Percentiles rank a stretch among this genome's conserved stretches.
Evolutionary conservation across 169 alveolate genomes (phyloP).

Genomic region (Cardiosporidium cionae): DNA sequence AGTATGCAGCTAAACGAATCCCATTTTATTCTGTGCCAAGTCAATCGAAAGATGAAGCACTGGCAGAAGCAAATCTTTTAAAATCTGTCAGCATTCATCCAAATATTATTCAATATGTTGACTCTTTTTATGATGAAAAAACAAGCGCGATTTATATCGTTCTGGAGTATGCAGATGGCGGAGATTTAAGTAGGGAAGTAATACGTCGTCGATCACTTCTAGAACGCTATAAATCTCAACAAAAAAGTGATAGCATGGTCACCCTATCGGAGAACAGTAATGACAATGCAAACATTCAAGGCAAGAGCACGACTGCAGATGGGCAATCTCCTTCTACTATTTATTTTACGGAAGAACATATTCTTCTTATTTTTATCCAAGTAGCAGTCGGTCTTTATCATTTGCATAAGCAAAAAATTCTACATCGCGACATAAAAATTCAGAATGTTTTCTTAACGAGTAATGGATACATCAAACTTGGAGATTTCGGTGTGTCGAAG

Average conservation of each 20-base stretch:
- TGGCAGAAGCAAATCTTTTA: neutral
- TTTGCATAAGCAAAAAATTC: neutral
- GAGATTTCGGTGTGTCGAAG: conserved; percentile 17
- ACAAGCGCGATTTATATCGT: neutral
- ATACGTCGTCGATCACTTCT: neutral
- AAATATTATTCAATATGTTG: neutral
- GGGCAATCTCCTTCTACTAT: neutral
- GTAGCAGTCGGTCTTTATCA: neutral
- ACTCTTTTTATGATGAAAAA: neutral
- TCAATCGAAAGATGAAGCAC: neutral
- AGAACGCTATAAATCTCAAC: neutral
- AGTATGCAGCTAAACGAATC: neutral
- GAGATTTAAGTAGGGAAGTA: neutral
- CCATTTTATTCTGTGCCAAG: neutral
- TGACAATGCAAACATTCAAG: neutral
- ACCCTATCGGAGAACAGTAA: too few relatives aligned
- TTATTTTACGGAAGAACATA: neutral
- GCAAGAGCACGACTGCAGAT: neutral
- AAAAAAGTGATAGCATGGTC: too few relatives aligned
- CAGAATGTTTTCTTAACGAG: conserved; percentile 14
- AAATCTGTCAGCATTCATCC: neutral
- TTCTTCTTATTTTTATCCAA: neutral
- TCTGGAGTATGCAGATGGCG: neutral
- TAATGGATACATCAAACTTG: conserved; percentile 4
- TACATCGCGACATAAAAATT: conserved; percentile 11